These are phyloP conservation scores for Protea cynaroides DNA, from an alignment of 164 flowering plant species.

Conservation along the genomic window DNA sequence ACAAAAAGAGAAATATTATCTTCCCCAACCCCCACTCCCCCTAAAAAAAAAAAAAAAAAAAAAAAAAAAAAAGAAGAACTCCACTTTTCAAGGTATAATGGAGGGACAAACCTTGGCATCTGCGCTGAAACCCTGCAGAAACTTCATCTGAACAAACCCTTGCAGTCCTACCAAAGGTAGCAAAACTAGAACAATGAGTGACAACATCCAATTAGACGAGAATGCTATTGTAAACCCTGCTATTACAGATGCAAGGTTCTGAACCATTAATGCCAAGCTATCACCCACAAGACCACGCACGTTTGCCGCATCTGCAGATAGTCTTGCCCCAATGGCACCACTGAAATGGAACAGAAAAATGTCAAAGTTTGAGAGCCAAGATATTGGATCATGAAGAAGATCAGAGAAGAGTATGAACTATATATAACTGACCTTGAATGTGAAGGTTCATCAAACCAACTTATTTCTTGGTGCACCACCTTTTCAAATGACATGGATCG, in stretches of 20 bases:
- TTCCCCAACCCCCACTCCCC: no score
- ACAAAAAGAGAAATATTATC: no score
- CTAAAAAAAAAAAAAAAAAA: no score
- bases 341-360: conserved; percentile 21
- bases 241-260: conserved; percentile 36
- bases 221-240: conserved; percentile 46
- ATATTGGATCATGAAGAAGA: background rate
- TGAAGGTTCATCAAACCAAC: conserved; percentile 64
- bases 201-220: conserved; percentile 49
- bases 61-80: no score
- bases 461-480: conserved; percentile 58
- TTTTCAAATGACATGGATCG: conserved; percentile 50
- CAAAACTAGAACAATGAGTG: conserved; percentile 32
- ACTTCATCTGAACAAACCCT: conserved; percentile 32
- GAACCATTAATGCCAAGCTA: conserved; percentile 40
- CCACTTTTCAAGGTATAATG: no score
- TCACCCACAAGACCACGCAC: conserved; percentile 50
- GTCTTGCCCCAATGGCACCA: conserved; percentile 52
- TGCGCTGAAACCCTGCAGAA: conserved; percentile 41
- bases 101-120: conserved; percentile 38
- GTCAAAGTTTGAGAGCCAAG: no score
- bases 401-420: no score
- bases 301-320: conserved; percentile 48
- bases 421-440: conserved; percentile 44
- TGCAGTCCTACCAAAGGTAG: conserved; percentile 35